Base-by-base conservation (phyloP, 352 stramenopile genomes). In the Globisporangium polare region DNA sequence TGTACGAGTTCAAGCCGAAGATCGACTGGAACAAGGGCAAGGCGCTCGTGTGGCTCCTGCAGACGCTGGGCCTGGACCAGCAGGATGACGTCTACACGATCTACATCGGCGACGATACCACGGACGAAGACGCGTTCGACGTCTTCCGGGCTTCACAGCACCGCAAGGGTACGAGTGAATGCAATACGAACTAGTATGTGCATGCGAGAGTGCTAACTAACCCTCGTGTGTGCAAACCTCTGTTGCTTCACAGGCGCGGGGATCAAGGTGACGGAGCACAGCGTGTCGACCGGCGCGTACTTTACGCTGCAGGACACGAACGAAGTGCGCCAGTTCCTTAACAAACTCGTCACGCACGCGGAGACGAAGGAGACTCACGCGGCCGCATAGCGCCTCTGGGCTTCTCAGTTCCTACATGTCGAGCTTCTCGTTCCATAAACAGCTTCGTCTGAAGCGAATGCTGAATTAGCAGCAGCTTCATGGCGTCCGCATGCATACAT, bases 21-120 rank as follows among this genome's bases (percentile, higher is more conserved):
- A 92, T 97, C 26, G 80, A 94, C 54, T 97, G 89, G 89, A 89
- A 97, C 80, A 97, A 97, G 69, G 89, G 89, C 63, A 95, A 95
- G 65, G 88, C 86, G 52, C 75, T 97, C 33, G 58, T 94, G 31
- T 96, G 88, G 89, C 71, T 96, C 43, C 67, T 96, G 58, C 66
- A 94, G 51, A 73, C 79, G 33, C 73, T 96, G 10, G 80, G 75
- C 1, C 65, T 94, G 26, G 84, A 92, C 60, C 65, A 88, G 53
- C 63, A 75, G 33, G 79, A 92, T 31, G 73, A 92, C 12, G 80
- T 96, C 13, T 96, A 90, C 65, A 95, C 88, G 62, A 96, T 97
- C 73, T 97, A 96, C 78, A 96, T 97, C 50, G 89, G 89, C 22
- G 89, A 97, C 64, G 89, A 96, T 52, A 96, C 85, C 29, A 97